These are phyloP conservation scores for Aulographum hederae DNA, from an alignment of 2,329 filamentous ascomycete genomes.

Conservation along the genomic window DNA sequence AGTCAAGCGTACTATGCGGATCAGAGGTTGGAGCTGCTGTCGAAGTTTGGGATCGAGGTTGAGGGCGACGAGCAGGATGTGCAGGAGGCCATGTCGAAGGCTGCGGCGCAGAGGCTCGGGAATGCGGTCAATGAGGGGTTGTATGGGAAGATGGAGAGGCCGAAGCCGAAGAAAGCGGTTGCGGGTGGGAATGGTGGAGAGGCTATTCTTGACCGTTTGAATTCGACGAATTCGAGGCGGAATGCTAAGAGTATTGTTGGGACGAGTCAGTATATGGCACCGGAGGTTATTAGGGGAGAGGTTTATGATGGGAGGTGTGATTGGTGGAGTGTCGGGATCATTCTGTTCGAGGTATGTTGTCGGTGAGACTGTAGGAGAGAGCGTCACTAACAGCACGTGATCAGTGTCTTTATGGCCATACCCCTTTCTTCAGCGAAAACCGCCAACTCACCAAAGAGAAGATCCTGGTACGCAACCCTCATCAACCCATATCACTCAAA, in stretches of 20 bases:
- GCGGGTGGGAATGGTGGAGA: too few relatives aligned
- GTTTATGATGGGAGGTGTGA: constrained; percentile 85
- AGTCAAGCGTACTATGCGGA: constrained; percentile 74
- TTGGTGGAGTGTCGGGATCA: constrained; percentile 92
- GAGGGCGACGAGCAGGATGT: constrained; percentile 57
- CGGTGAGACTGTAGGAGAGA: neutral
- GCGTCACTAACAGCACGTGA: too few relatives aligned
- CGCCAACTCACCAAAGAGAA: constrained; percentile 71
- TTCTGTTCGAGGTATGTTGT: constrained; percentile 51
- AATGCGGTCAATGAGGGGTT: constrained; percentile 19
- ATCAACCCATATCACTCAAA: too few relatives aligned
- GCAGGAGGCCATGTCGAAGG: constrained; percentile 20
- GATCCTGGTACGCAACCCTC: constrained; percentile 35
- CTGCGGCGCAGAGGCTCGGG: constrained; percentile 12
- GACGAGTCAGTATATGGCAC: constrained; percentile 96
- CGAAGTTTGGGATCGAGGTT: constrained; percentile 56
- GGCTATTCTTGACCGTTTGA: constrained; percentile 49
- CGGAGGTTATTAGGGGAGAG: constrained; percentile 70
- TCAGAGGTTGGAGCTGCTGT: constrained; percentile 60
- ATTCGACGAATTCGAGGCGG: constrained; percentile 33
- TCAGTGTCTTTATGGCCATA: constrained; percentile 73
- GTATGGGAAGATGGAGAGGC: neutral
- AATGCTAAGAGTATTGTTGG: constrained; percentile 77
- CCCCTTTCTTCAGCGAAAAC: constrained; percentile 71
- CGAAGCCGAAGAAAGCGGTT: neutral